Evolutionary conservation across 768 basidiomycete genomes (phyloP).

Genomic region (Calocera viscosa): DNA sequence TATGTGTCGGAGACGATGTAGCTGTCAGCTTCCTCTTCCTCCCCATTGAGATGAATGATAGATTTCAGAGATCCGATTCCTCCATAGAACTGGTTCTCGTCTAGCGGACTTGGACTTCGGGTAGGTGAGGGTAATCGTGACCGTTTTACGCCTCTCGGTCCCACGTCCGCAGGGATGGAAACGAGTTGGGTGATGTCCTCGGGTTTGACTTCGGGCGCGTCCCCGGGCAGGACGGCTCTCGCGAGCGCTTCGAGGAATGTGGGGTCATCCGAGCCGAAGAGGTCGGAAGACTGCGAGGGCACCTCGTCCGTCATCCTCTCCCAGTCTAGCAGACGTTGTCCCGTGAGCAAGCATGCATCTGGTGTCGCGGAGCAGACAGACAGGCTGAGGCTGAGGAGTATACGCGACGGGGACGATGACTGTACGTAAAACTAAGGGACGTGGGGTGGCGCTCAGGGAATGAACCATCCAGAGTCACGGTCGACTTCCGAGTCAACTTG

Average conservation of each 20-base stretch:
- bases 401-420: neutral
- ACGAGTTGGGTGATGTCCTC: neutral
- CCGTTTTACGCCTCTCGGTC: neutral
- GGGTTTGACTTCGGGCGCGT: constrained; percentile 19
- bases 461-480: neutral
- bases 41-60: neutral
- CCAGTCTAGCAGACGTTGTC: neutral
- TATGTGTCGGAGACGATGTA: constrained; percentile 35
- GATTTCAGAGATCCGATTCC: constrained; percentile 9
- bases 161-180: neutral
- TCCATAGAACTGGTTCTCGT: neutral
- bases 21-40: neutral
- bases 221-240: constrained; percentile 38
- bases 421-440: neutral
- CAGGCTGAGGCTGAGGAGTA: neutral
- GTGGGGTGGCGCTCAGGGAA: constrained; percentile 2
- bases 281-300: constrained; percentile 3
- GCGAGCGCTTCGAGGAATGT: constrained; percentile 41
- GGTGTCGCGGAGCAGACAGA: neutral
- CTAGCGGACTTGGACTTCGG: constrained; percentile 6
- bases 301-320: neutral
- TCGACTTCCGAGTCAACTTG: too few species aligned
- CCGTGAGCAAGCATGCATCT: neutral
- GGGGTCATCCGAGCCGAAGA: constrained; percentile 42
- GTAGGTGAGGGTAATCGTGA: neutral